Base-by-base conservation (phyloP, 1,284 basidiomycete genomes). In the Cryptococcus floricola region DNA sequence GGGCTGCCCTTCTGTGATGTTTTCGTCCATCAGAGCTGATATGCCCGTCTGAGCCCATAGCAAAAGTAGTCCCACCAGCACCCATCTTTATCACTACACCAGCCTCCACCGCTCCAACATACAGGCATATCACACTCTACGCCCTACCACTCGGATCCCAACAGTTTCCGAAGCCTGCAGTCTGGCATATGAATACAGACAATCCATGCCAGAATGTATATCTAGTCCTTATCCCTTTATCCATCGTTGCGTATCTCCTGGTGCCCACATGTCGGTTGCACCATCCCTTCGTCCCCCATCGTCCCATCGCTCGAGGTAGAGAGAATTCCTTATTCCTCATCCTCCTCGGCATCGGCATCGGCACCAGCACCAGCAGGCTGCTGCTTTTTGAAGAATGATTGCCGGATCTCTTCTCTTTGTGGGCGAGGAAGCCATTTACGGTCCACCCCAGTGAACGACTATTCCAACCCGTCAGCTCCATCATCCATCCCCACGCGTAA, bases 321-420 rank as follows among this genome's bases (percentile, higher is more conserved):
- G 31, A 34, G 3, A 34, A 6, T 34, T 10, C 7, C 10, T 10
- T 52, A 52, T 52, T 41, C 41, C 37, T 28, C 23, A 3, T 23
- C 56, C 57, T 69, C 68, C 27, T 60, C 64, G 13, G 47, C 51
- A 23, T 60, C 64, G 13, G 47, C 51, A 23, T 34, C 31, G 31
- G 31, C 31, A 34, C 31, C 31, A 34, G 31, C 31, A 10, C 7
- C 10, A 23, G 23, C 23, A 23, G 59, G 50, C 56, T 68, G 68
- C 57, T 70, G 66, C 60, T 77, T 72, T 73, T 80, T 80, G 75
- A 81, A 81, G 74, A 80, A 80, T 59, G 68, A 65, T 58, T 72
- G 58, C 58, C 80, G 71, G 54, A 75, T 67, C 60, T 73, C 72
- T 70, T 80, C 80, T 52, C 78, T 62, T 62, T 79, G 78, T 53